phyloP scores from a whole-genome alignment of 352 stramenopile genomes.

The Globisporangium takayamanum region DNA sequence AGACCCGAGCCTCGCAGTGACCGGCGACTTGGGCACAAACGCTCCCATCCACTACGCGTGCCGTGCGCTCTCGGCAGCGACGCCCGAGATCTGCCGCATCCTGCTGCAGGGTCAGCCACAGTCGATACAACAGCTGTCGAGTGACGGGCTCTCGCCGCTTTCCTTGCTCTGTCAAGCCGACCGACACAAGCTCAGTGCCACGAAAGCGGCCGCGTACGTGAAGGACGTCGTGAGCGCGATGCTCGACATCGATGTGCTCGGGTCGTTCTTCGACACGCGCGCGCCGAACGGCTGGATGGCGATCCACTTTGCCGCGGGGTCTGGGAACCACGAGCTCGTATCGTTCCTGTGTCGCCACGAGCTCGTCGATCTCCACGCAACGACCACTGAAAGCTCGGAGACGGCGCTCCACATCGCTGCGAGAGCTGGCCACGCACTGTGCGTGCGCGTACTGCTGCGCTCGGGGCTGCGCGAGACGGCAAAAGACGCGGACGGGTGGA shows the following conservation, averaged over 20 bases:
- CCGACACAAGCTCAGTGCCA: neutral
- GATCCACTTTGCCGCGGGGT: constrained; percentile 43
- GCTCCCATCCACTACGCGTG: constrained; percentile 64
- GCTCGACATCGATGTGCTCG: constrained; percentile 56
- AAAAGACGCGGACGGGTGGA: constrained; percentile 40
- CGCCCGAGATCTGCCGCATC: constrained; percentile 35
- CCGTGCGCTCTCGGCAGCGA: constrained; percentile 36
- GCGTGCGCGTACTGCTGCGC: constrained; percentile 34
- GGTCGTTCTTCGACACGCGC: constrained; percentile 33
- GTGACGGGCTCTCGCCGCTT: constrained; percentile 30
- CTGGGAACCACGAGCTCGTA: constrained; percentile 49
- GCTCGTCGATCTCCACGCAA: constrained; percentile 31
- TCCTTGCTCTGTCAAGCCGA: constrained; percentile 43
- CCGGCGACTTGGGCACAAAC: constrained; percentile 34
- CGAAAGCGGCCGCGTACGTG: constrained; percentile 15
- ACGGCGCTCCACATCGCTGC: constrained; percentile 63
- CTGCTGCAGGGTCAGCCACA: constrained; percentile 36
- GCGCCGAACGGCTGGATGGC: constrained; percentile 37
- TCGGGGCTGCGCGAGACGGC: constrained; percentile 29
- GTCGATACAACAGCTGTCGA: constrained; percentile 32
- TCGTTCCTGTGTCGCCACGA: constrained; percentile 23
- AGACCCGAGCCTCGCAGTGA: constrained; percentile 28
- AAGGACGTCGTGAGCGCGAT: constrained; percentile 40
- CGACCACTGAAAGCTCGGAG: constrained; percentile 26
- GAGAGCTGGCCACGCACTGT: constrained; percentile 18